phyloP scores from a whole-genome alignment of 2,329 filamentous ascomycete species.

The Trichoderma sp. region DNA sequence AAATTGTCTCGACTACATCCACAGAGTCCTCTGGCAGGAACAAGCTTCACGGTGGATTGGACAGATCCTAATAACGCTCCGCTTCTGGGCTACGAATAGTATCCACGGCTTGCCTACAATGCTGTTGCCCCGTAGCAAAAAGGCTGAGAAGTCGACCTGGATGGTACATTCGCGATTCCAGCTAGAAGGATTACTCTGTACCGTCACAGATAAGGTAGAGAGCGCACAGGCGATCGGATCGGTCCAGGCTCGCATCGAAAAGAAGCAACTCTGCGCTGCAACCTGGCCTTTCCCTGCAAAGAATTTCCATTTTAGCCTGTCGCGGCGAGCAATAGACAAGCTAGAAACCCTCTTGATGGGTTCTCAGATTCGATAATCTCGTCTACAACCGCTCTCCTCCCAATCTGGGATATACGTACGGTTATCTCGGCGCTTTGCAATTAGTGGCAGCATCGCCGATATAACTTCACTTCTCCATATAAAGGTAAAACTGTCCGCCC shows the following conservation, averaged over 20 bases:
- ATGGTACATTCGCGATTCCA: neutral
- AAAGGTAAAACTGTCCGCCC: neutral
- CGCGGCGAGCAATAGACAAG: neutral
- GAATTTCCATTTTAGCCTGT: neutral
- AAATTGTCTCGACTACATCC: neutral
- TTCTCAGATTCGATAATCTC: constrained; percentile 5
- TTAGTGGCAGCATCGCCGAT: neutral
- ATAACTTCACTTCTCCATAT: neutral
- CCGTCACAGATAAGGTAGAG: constrained; percentile 19
- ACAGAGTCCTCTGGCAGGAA: neutral
- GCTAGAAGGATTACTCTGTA: neutral
- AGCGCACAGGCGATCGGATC: constrained; percentile 20
- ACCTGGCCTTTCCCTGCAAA: neutral
- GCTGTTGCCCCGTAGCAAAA: neutral
- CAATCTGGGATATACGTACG: neutral
- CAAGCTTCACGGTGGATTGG: neutral
- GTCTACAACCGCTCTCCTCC: neutral
- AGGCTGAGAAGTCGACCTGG: neutral
- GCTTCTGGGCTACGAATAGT: neutral
- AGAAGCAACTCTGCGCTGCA: constrained; percentile 13
- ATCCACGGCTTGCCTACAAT: neutral
- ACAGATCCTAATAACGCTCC: neutral
- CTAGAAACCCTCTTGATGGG: neutral
- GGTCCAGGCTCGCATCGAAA: constrained; percentile 6
- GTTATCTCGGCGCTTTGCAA: neutral